Evolutionary conservation across 129 eudicot genomes (phyloP).

Genomic region (Dittrichia graveolens): DNA sequence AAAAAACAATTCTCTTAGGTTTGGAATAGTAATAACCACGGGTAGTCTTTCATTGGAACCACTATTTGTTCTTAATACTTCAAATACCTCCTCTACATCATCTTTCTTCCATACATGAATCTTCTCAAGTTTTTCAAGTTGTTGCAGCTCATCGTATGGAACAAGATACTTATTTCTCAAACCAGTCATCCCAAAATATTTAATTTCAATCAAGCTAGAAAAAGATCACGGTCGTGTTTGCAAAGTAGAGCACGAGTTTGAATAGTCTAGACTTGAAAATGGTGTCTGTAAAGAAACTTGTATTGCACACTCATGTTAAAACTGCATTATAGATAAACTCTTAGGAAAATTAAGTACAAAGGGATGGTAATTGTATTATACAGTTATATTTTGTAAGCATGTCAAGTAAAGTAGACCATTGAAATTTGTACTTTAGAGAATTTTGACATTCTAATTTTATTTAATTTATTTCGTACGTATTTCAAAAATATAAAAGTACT

Average conservation of each 20-base stretch:
- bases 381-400: too few relatives aligned
- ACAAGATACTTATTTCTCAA: not conserved
- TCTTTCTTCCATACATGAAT: not conserved
- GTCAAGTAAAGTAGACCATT: too few relatives aligned
- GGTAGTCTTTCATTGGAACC: not conserved
- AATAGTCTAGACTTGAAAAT: too few relatives aligned
- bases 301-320: too few relatives aligned
- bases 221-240: not conserved
- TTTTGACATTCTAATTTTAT: too few relatives aligned
- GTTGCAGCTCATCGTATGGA: constrained; percentile 2
- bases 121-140: not conserved
- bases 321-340: not conserved
- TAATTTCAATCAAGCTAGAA: constrained; percentile 3
- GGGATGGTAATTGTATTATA: too few relatives aligned
- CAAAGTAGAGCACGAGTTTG: too few relatives aligned
- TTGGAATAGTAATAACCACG: not conserved
- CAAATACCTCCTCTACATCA: not conserved
- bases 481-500: too few relatives aligned
- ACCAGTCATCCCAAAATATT: too few relatives aligned
- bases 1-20: not conserved
- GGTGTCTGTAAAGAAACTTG: not conserved
- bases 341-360: too few relatives aligned
- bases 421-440: too few relatives aligned
- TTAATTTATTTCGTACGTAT: too few relatives aligned
- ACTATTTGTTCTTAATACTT: not conserved